A percentile compares a stretch with the other conserved stretches of the same genome.
Conservation (phyloP, 768 basidiomycete species). For the Tulasnella sp. region DNA sequence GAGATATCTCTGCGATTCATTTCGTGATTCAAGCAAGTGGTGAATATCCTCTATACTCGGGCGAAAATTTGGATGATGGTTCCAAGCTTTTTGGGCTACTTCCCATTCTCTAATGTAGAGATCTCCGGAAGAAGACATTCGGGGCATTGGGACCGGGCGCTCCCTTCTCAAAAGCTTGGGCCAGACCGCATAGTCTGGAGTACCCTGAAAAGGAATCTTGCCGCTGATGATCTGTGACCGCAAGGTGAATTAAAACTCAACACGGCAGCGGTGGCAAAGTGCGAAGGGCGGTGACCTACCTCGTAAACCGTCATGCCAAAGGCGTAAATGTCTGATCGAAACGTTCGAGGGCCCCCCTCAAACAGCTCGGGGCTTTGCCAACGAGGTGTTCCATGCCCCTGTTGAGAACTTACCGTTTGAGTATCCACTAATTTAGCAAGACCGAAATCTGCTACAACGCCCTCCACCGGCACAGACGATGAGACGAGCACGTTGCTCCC, state of each 20-base stretch:
- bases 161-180: neutral
- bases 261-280: neutral
- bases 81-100: neutral
- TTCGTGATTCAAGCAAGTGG: neutral
- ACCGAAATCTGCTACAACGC: neutral
- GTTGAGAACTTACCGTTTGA: neutral
- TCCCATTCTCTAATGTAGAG: neutral
- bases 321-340: neutral
- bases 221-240: neutral
- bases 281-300: too few species aligned
- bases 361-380: conserved; percentile 4
- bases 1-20: neutral
- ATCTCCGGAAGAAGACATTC: neutral
- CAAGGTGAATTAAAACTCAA: neutral
- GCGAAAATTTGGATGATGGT: neutral
- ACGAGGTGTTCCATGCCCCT: neutral
- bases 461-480: neutral
- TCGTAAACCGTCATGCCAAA: conserved; percentile 1
- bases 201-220: neutral
- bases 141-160: neutral
- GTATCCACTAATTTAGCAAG: neutral
- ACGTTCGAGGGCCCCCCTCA: neutral
- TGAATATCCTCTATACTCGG: neutral
- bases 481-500: neutral
- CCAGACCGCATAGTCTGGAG: neutral